Conservation (phyloP, 805 yeast species). For the Wickerhamiella sergipiensis region DNA sequence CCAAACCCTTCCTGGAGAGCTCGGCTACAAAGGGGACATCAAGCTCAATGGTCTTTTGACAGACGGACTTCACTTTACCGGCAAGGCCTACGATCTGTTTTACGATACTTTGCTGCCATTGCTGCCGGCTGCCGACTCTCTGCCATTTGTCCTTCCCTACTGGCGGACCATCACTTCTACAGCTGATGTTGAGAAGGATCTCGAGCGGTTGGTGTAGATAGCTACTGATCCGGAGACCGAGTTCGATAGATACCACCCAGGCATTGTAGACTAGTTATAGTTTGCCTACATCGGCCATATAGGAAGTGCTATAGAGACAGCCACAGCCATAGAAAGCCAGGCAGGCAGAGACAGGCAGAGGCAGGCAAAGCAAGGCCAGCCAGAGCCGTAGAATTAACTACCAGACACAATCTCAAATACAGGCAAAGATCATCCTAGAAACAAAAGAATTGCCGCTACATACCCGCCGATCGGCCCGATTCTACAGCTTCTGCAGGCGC, state of each 20-base stretch:
- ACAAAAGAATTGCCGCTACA: too few species aligned
- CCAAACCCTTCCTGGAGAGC: conserved; percentile 12
- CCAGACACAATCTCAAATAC: neutral
- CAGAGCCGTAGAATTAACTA: too few species aligned
- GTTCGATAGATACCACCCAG: too few species aligned
- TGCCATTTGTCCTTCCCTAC: neutral
- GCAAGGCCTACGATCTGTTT: conserved; percentile 32
- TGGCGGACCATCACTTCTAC: neutral
- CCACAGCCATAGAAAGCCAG: too few species aligned
- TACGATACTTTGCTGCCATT: neutral
- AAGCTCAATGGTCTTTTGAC: conserved; percentile 22
- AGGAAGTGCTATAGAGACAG: too few species aligned
- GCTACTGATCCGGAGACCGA: too few species aligned
- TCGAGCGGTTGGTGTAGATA: neutral
- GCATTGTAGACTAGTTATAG: too few species aligned
- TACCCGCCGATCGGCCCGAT: neutral
- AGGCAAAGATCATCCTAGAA: too few species aligned
- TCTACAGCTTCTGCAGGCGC: neutral
- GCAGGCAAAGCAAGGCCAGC: too few species aligned
- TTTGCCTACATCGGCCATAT: too few species aligned
- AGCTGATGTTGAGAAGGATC: neutral
- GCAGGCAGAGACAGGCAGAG: too few species aligned
- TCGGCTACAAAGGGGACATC: conserved; percentile 1
- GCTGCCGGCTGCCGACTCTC: neutral
- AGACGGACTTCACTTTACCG: conserved; percentile 52